Base-by-base conservation (phyloP, 1,139 yeast species). In the Debaryomyces fabryi region DNA sequence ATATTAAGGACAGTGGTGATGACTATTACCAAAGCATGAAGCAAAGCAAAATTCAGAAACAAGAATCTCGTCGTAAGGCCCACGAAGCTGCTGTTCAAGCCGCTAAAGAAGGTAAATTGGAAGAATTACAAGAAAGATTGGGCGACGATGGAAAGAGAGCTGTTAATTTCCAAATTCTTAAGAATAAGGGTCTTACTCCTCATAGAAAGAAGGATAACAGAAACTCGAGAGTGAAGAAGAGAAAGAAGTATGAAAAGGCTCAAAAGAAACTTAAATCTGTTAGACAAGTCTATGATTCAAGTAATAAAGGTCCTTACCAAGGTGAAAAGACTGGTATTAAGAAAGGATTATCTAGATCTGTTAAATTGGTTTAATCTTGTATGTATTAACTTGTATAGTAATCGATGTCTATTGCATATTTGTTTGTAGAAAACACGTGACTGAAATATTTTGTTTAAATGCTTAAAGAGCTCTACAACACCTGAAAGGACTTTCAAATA, bases 281-380 rank as follows among this genome's bases (percentile, higher is more conserved):
- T 54, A 86, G 97, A 69, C 90, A 89, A 51, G 97, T 91, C 24
- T 91, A 86, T 76, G 81, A 86, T 59, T 85, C 82, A 41, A 61
- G 59, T 39, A 88, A 85, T 58, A 78, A 81, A 53, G 91, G 97
- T 47, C 86, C 96, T 3, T 93, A 95, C 69, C 86, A 81, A 56
- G 99, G 99, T 70, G 99, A 93, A 69, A 80, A 83, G 75, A 92
- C 98, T 21, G 99, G 99, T 88, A 93, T 93, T 68, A 91, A 91
- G 78, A 92, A 93, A 82, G 90, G 91, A 54, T 67, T 93, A 52
- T 81, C 96, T 32, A 84, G 91, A 68, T 86, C 96, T 60, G 92
- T 89, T 64, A 89, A 87, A 68, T 85, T 92, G 68, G 76, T 66
- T 25, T 76, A 62, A 45, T 12, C 5, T 24, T 4, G 29, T 23